Base-by-base conservation (phyloP, 305 asterid species). In the Stenogyne calaminthoides region DNA sequence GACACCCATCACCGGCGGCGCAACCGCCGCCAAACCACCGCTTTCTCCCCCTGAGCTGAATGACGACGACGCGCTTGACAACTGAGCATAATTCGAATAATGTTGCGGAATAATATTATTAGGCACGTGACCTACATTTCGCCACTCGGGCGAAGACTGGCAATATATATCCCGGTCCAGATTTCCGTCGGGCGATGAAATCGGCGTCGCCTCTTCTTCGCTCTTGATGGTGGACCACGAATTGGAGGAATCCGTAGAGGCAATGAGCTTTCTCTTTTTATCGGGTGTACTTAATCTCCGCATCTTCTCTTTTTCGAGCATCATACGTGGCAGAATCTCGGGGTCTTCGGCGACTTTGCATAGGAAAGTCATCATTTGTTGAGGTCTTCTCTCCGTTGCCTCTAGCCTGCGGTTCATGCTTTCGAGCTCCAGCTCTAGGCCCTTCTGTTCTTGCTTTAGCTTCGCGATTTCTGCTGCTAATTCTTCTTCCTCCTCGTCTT, bases 321-420 rank as follows among this genome's bases (percentile, higher is more conserved):
- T 78, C 83, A 89, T 81, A 4, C 83, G 80, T 0, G 92, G 89
- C 67, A 93, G 10, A 7, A 93, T 88, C 3, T 88, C 86, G 0
- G 97, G 98, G 63, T 89, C 91, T n/a, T 91, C 85, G 9, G 83
- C 95, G 0, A 88, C 85, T 81, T 89, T 93, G 81, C 80, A 80
- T 67, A 93, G 66, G 84, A 93, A 93, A 12, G 88, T 80, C 96
- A 90, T 86, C 93, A 93, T 82, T 51, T 90, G 95, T 20, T 84
- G 88, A 12, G 98, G 98, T 16, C 97, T 76, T 55, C 82, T 81
- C 85, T 93, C 98, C 4, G 97, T 89, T 14, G 92, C 89, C 77
- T 91, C 93, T 0, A 93, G 80, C 84, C 98, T 79, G 29, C 75
- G 88, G 84, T 84, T 89, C 98, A 93, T 89, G 67, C 74, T 81